phyloP scores from a whole-genome alignment of 2,329 filamentous ascomycete species.

The Lasiodiplodia citricola region DNA sequence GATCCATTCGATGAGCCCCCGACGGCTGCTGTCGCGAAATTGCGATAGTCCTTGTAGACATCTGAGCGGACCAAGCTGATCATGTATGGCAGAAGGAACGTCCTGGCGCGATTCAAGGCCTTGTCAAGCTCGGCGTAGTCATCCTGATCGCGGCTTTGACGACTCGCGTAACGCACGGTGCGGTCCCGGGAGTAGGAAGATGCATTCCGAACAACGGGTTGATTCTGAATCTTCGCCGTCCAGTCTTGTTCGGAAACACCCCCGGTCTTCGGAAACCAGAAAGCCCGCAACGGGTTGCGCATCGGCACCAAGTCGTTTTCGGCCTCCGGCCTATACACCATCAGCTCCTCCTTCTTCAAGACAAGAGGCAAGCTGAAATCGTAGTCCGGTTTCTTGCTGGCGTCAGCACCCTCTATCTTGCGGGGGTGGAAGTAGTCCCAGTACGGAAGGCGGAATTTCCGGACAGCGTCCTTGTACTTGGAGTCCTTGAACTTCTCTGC shows the following conservation, averaged over 20 bases:
- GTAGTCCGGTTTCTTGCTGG: background rate
- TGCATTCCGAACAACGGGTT: too few relatives aligned
- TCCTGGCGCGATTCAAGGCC: background rate
- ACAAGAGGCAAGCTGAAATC: background rate
- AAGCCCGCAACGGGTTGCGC: background rate
- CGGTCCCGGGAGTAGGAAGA: too few relatives aligned
- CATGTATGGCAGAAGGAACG: too few relatives aligned
- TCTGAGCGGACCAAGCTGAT: too few relatives aligned
- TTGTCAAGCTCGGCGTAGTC: background rate
- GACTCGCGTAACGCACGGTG: background rate
- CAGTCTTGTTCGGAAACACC: background rate
- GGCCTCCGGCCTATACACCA: background rate
- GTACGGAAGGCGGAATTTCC: background rate
- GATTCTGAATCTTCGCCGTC: too few relatives aligned
- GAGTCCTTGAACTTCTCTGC: background rate
- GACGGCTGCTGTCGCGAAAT: background rate
- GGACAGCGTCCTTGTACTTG: background rate
- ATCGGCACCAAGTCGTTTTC: background rate
- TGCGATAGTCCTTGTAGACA: background rate
- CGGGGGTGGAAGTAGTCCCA: background rate
- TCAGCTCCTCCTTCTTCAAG: background rate
- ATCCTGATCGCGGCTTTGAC: background rate
- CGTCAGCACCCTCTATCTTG: too few relatives aligned
- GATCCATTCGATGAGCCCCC: background rate
- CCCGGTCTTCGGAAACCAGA: background rate